Conservation (phyloP, 352 stramenopile genomes). For the Globisporangium abappressorium region DNA sequence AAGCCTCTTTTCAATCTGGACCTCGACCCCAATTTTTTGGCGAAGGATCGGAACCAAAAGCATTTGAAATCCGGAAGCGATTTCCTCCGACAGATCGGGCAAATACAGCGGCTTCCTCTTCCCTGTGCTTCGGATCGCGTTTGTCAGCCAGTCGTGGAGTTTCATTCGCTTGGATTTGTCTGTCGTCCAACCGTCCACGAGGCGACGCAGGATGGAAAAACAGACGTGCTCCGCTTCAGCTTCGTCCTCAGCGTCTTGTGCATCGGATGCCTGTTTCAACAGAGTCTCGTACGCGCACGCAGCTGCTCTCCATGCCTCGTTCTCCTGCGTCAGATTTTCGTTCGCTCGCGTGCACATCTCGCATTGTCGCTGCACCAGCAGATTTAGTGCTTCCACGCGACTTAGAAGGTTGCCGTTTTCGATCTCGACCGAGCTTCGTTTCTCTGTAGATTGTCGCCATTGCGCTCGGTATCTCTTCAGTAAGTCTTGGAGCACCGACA, state of each 20-base stretch:
- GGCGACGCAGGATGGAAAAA: constrained; percentile 52
- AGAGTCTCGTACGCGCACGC: constrained; percentile 42
- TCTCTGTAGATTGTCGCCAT: constrained; percentile 39
- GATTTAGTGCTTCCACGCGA: constrained; percentile 35
- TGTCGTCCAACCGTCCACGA: constrained; percentile 65
- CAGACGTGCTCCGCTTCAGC: constrained; percentile 49
- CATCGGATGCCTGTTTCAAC: constrained; percentile 22
- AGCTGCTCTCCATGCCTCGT: constrained; percentile 44
- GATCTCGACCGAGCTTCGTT: constrained; percentile 27
- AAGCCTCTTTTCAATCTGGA: constrained; percentile 58
- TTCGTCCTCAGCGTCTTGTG: constrained; percentile 32
- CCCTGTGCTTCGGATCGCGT: constrained; percentile 53
- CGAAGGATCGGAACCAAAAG: constrained; percentile 58
- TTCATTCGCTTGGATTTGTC: constrained; percentile 73
- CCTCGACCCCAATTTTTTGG: constrained; percentile 49
- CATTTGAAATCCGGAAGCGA: constrained; percentile 58
- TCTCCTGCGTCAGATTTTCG: constrained; percentile 26
- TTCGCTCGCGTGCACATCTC: constrained; percentile 25
- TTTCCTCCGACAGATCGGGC: constrained; percentile 55
- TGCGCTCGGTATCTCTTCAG: constrained; percentile 45
- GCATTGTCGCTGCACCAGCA: constrained; percentile 29
- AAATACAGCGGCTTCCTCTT: constrained; percentile 53
- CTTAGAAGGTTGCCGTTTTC: constrained; percentile 42
- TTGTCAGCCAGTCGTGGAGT: constrained; percentile 72
- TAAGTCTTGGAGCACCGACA: constrained; percentile 45